Evolutionary conservation across 2,329 filamentous ascomycete species (phyloP).

Genomic region (Microdochium bolleyi): DNA sequence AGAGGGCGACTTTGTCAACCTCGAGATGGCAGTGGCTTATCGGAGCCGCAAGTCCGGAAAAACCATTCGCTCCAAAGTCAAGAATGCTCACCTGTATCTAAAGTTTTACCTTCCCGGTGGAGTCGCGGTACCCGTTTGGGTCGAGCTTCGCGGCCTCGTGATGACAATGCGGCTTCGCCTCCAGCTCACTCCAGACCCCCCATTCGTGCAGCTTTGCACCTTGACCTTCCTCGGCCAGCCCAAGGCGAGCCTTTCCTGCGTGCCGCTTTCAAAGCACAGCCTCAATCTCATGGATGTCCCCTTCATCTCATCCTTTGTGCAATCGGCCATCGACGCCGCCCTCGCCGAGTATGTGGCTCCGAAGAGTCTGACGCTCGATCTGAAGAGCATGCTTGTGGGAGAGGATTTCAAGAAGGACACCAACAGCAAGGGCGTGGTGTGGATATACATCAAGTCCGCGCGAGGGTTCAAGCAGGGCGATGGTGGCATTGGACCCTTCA

Average conservation of each 20-base stretch:
- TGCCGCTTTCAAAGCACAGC: constrained; percentile 60
- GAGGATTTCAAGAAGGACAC: constrained; percentile 77
- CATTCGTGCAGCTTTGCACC: constrained; percentile 69
- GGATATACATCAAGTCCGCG: constrained; percentile 59
- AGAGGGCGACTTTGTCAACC: constrained; percentile 70
- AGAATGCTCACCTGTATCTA: constrained; percentile 65
- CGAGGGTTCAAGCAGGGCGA: constrained; percentile 67
- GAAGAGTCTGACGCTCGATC: constrained; percentile 63
- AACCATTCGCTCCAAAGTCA: constrained; percentile 53
- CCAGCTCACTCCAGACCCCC: constrained; percentile 67
- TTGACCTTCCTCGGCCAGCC: constrained; percentile 69
- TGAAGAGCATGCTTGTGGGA: constrained; percentile 71
- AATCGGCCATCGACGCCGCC: constrained; percentile 65
- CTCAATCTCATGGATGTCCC: constrained; percentile 71
- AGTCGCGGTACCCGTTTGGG: constrained; percentile 59
- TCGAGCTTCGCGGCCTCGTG: constrained; percentile 65
- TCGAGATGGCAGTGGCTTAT: constrained; percentile 70
- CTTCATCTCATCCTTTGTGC: constrained; percentile 67
- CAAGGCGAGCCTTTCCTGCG: constrained; percentile 61
- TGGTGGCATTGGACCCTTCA: constrained; percentile 45
- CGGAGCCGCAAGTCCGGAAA: constrained; percentile 53
- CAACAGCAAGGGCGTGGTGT: constrained; percentile 52
- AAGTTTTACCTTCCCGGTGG: constrained; percentile 59
- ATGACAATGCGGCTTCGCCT: constrained; percentile 61
- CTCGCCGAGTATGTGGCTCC: constrained; percentile 70